Percentiles rank a stretch among this genome's conserved stretches.
phyloP scores from a whole-genome alignment of 495 filamentous ascomycete genomes.

The Aspergillus nidulans region DNA sequence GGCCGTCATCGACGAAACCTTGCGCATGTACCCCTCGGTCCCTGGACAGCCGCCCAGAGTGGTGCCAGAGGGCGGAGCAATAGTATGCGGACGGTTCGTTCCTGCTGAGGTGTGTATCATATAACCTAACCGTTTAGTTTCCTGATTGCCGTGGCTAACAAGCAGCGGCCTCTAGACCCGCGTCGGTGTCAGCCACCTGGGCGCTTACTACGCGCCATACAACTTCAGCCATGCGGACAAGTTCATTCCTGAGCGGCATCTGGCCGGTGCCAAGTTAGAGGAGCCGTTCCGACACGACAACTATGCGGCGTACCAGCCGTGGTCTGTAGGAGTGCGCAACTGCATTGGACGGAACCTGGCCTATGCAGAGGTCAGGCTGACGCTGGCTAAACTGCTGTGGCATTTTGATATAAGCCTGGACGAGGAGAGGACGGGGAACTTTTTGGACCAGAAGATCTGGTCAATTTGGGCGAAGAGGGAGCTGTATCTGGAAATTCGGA shows the following conservation, averaged over 20 bases:
- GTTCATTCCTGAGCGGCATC: neutral
- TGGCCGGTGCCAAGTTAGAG: neutral
- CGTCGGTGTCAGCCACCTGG: neutral
- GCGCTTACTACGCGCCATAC: neutral
- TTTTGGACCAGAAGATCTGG: neutral
- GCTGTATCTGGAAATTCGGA: neutral
- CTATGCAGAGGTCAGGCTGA: neutral
- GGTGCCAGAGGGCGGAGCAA: neutral
- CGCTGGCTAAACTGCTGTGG: neutral
- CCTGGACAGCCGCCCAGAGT: neutral
- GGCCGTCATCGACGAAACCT: neutral
- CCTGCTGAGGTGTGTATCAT: neutral
- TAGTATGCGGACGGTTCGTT: neutral
- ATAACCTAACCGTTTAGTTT: neutral
- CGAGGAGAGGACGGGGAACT: neutral
- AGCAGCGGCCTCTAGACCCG: neutral
- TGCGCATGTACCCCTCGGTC: constrained; percentile 1
- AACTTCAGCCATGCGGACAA: neutral
- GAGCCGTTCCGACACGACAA: neutral
- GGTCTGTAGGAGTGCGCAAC: neutral
- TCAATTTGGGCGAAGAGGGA: neutral
- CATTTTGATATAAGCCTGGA: neutral
- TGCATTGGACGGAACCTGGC: constrained; percentile 7
- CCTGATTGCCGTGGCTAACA: neutral
- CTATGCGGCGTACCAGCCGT: neutral